phyloP scores from a whole-genome alignment of 1,139 yeast species.

The Hemisphaericaspora subhashii region DNA sequence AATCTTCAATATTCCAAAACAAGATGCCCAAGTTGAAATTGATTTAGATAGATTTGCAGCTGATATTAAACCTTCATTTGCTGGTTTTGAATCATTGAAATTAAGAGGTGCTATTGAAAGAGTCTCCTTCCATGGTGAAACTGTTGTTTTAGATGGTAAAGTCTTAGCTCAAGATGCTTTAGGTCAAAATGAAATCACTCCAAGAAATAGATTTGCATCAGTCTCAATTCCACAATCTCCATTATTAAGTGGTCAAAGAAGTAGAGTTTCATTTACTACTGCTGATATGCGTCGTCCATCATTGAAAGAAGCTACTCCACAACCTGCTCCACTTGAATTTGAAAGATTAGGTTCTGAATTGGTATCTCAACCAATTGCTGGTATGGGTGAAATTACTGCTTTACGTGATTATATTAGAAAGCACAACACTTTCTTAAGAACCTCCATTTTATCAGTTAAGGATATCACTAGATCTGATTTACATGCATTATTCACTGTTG shows the following conservation, averaged over 20 bases:
- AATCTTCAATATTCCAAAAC: slow-evolving; percentile 83
- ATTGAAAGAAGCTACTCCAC: slow-evolving; percentile 29
- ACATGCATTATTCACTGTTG: slow-evolving; percentile 91
- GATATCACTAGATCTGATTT: slow-evolving; percentile 85
- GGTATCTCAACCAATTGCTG: slow-evolving; percentile 69
- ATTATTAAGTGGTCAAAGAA: slow-evolving; percentile 34
- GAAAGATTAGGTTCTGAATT: slow-evolving; percentile 66
- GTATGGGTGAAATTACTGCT: slow-evolving; percentile 74
- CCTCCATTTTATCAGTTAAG: slow-evolving; percentile 83
- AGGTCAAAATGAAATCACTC: slow-evolving; percentile 57
- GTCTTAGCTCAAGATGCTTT: slow-evolving; percentile 55
- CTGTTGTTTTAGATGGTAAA: slow-evolving; percentile 83
- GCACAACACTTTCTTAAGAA: slow-evolving; percentile 86
- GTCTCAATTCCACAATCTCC: slow-evolving; percentile 46
- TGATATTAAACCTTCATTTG: slow-evolving; percentile 46
- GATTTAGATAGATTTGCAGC: slow-evolving; percentile 71
- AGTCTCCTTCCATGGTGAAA: slow-evolving; percentile 74
- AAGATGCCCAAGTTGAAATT: slow-evolving; percentile 74
- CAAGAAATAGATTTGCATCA: slow-evolving; percentile 42
- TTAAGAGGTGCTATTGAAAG: slow-evolving; percentile 85
- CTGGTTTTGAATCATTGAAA: slow-evolving; percentile 51
- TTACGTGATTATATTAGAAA: slow-evolving; percentile 72
- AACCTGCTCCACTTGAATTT: slow-evolving; percentile 44
- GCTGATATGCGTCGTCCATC: slow-evolving; percentile 41
- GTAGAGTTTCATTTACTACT: slow-evolving; percentile 47